Percentiles rank a stretch among this genome's conserved stretches.
Conservation (phyloP, 2,329 filamentous ascomycete genomes). For the Talaromyces sp. region DNA sequence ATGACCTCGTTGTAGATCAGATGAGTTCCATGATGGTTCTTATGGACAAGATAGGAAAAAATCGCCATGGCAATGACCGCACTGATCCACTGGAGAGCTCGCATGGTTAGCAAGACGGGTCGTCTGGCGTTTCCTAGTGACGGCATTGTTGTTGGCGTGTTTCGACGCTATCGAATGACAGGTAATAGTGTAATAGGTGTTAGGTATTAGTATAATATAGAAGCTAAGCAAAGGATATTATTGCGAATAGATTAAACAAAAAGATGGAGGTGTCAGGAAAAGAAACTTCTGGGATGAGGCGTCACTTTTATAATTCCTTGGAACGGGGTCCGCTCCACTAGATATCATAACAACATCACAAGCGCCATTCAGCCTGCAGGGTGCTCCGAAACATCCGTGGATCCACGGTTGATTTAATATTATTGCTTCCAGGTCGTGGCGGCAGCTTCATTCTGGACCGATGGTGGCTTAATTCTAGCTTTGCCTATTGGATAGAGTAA, state of each 20-base stretch:
- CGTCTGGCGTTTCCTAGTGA: conserved; percentile 9
- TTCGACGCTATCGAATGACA: background rate
- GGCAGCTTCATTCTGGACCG: background rate
- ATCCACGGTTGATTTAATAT: background rate
- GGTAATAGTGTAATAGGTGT: background rate
- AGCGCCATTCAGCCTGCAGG: background rate
- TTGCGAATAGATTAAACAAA: background rate
- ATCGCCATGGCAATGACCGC: conserved; percentile 39
- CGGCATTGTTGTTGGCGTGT: background rate
- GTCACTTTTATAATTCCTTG: background rate
- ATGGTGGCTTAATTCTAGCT: background rate
- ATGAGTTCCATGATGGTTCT: conserved; percentile 26
- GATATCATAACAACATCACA: conserved; percentile 1
- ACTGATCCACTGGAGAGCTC: conserved; percentile 32
- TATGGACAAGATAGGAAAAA: conserved; percentile 33
- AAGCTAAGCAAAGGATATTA: background rate
- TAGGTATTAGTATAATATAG: background rate
- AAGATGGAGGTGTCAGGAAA: background rate
- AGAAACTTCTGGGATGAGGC: background rate
- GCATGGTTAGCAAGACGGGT: conserved; percentile 25
- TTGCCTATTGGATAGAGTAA: background rate
- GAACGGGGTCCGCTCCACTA: background rate
- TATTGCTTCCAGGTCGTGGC: background rate
- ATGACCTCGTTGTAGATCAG: conserved; percentile 37
- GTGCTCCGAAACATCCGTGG: background rate